Evolutionary conservation across 2,329 filamentous ascomycete genomes (phyloP), one percentile per base, ranked within the genome.

Genomic region (Neofusicoccum sp.): DNA sequence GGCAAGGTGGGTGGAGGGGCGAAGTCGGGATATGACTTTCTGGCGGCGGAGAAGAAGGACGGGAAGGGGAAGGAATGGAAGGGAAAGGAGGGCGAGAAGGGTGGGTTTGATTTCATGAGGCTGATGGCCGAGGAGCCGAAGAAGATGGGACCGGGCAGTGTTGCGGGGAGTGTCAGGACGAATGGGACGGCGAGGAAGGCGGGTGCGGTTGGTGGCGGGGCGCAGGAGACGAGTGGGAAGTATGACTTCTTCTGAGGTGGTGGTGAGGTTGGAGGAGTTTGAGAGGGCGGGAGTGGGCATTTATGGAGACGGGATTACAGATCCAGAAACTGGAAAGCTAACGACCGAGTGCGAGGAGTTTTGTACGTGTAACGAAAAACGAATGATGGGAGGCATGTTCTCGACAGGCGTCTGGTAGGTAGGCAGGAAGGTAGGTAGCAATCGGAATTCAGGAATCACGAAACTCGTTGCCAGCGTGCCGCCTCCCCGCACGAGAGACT

Each of bases 51-150:
- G 12, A 56, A 61, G 29, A 16, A 41, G 5, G 59, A 12, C 4
- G 29, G 29, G 1, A 41, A 33, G 14, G n/a, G 29, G 3, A 62
- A 54, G 48, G 41, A 52, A 22, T 1, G 22, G 22, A 22, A 22
- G 22, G 22, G 22, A 22, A 22, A 22, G 22, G 22, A 22, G 22
- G 22, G 22, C 7, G 59, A 45, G 9, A 37, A 52, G 8, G 59
- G 59, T 1, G 59, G 59, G 4, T n/a, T 62, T 11, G 59, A 62
- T 16, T 62, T 62, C n/a, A 62, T 54, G 59, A 62, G 22, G 31
- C 29, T 62, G 37, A 45, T 45, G n/a, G 36, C 59, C 3, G 37
- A 50, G 31, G 47, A 54, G 4, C 43, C 39, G 6, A 62, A 62
- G 59, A 62, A 54, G 59, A 62, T 54, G 29, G 59, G 59, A 2